Percentiles rank a stretch among this genome's conserved stretches.
Conservation (phyloP, 441 rosid species). For the Arabidopsis hybrid region DNA sequence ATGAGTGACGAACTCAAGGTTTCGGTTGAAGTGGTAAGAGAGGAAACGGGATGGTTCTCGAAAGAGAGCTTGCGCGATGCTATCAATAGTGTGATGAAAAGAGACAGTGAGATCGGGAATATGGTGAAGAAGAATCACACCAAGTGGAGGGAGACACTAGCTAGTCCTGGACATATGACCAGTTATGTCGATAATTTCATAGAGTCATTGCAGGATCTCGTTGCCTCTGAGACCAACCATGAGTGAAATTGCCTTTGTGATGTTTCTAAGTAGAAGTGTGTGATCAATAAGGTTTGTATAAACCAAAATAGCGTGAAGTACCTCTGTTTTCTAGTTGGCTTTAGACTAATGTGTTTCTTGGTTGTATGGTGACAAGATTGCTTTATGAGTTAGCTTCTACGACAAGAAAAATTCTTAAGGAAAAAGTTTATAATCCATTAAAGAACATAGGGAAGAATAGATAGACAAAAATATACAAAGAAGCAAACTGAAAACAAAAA, state of each 20-base stretch:
- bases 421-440: slow-evolving; percentile 4
- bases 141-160: slow-evolving; percentile 34
- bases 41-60: slow-evolving; percentile 36
- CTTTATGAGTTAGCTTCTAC: too few relatives aligned
- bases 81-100: slow-evolving; percentile 45
- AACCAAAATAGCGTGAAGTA: not conserved
- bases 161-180: slow-evolving; percentile 32
- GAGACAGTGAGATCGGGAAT: slow-evolving; percentile 40
- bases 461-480: not conserved
- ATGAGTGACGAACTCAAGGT: slow-evolving; percentile 44
- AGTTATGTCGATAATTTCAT: slow-evolving; percentile 46
- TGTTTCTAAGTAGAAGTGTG: not conserved
- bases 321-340: not conserved
- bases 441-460: not conserved
- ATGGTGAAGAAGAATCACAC: slow-evolving; percentile 44
- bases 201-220: slow-evolving; percentile 37
- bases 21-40: slow-evolving; percentile 46
- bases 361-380: slow-evolving; percentile 29
- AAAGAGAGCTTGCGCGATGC: slow-evolving; percentile 48
- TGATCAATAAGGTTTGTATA: slow-evolving; percentile 3
- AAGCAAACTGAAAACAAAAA: not conserved
- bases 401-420: not conserved
- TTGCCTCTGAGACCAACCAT: not conserved
- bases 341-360: not conserved
- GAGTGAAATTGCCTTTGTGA: not conserved